A percentile compares a stretch with the other conserved stretches of the same genome.
phyloP scores from a whole-genome alignment of 495 filamentous ascomycete species.

The Tuber melanosporum region DNA sequence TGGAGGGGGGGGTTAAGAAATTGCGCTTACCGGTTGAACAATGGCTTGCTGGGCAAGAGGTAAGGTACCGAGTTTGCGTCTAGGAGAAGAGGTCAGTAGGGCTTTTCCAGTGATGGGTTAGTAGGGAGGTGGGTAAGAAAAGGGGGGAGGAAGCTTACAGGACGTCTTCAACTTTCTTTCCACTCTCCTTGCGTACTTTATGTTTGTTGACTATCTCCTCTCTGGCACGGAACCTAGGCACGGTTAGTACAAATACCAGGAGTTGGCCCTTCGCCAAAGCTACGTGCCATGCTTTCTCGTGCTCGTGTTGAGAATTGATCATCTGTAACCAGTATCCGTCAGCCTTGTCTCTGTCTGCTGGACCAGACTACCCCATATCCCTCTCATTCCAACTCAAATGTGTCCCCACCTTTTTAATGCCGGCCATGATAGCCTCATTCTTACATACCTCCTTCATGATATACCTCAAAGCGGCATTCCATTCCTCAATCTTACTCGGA shows the following conservation, averaged over 20 bases:
- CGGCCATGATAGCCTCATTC: conserved; percentile 46
- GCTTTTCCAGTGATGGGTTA: conserved; percentile 8
- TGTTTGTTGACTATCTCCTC: conserved; percentile 52
- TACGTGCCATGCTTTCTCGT: conserved; percentile 59
- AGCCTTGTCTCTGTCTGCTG: conserved; percentile 10
- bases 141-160: conserved; percentile 37
- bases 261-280: background rate
- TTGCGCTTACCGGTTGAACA: conserved; percentile 23
- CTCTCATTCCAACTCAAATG: background rate
- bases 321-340: conserved; percentile 48
- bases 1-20: background rate
- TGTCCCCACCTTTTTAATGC: conserved; percentile 45
- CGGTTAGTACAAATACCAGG: background rate
- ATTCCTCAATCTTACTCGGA: conserved; percentile 59
- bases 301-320: conserved; percentile 57
- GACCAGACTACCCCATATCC: background rate
- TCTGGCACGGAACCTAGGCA: conserved; percentile 44
- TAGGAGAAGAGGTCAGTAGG: conserved; percentile 7
- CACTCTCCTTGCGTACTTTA: conserved; percentile 47
- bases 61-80: conserved; percentile 43
- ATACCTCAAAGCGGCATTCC: conserved; percentile 56
- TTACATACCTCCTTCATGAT: conserved; percentile 55
- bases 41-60: conserved; percentile 42
- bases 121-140: background rate
- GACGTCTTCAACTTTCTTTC: conserved; percentile 50